Evolutionary conservation across 495 filamentous ascomycete genomes (phyloP).

Genomic region (Lepidopterella palustris): DNA sequence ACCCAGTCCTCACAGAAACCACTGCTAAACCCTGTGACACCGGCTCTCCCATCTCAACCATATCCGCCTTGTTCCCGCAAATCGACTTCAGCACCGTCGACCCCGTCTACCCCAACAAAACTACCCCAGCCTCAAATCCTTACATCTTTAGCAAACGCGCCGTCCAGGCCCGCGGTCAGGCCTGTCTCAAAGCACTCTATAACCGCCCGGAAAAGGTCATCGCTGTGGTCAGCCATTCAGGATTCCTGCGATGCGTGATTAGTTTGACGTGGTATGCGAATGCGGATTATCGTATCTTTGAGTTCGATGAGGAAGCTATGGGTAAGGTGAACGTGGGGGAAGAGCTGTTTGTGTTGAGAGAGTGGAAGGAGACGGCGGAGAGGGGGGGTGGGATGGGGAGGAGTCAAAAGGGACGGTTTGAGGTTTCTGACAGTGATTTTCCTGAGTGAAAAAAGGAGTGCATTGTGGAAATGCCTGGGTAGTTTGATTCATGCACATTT

Average conservation of each 20-base stretch:
- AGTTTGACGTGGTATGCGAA: slow-evolving; percentile 47
- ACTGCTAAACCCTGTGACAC: slow-evolving; percentile 52
- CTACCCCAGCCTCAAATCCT: slow-evolving; percentile 29
- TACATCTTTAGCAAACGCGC: slow-evolving; percentile 46
- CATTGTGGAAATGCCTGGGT: too few species aligned
- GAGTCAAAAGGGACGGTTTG: slow-evolving; percentile 24
- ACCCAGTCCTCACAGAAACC: slow-evolving; percentile 48
- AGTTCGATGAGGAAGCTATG: slow-evolving; percentile 42
- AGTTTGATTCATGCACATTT: too few species aligned
- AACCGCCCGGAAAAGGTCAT: slow-evolving; percentile 53
- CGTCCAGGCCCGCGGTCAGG: slow-evolving; percentile 45
- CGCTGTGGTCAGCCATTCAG: slow-evolving; percentile 54
- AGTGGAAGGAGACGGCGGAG: slow-evolving; percentile 30
- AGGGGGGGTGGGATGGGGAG: slow-evolving; percentile 34
- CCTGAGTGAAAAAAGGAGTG: too few species aligned
- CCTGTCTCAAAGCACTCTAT: slow-evolving; percentile 43
- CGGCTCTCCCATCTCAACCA: slow-evolving; percentile 40
- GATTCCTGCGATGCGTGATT: slow-evolving; percentile 47
- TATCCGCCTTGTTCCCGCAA: slow-evolving; percentile 45
- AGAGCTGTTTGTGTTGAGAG: slow-evolving; percentile 22
- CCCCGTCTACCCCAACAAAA: slow-evolving; percentile 51
- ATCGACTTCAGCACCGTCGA: slow-evolving; percentile 49
- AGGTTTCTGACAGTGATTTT: slow-evolving; percentile 20
- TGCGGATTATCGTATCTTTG: slow-evolving; percentile 57
- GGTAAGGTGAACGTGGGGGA: slow-evolving; percentile 6